phyloP scores from a whole-genome alignment of 1,284 basidiomycete genomes.

The Pulveroboletus sp. region DNA sequence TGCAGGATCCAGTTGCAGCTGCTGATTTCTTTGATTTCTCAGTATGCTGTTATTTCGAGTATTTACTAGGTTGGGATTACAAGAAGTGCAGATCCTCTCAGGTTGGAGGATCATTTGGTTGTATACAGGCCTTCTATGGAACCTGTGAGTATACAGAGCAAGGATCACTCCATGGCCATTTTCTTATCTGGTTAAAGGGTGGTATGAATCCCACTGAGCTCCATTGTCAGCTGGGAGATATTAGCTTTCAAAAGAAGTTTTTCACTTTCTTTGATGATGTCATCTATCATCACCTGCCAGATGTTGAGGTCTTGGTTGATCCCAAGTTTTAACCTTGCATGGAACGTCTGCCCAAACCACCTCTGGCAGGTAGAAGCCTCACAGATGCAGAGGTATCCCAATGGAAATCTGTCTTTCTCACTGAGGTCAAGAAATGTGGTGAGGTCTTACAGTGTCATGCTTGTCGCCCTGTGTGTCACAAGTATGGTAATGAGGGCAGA shows the following conservation, averaged over 20 bases:
- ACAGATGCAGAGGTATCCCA: no score
- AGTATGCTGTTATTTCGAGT: not conserved
- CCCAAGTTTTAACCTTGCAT: not conserved
- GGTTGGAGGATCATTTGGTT: not conserved
- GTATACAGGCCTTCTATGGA: not conserved
- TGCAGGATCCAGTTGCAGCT: constrained; percentile 8
- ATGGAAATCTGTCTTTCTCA: not conserved
- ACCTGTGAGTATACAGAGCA: no score
- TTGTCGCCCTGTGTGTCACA: constrained; percentile 10
- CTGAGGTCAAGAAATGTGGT: constrained; percentile 11
- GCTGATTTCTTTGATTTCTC: not conserved
- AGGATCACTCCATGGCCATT: no score
- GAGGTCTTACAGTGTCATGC: constrained; percentile 7
- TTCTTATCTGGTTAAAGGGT: not conserved
- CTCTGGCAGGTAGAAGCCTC: no score
- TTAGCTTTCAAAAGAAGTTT: not conserved
- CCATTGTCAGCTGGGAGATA: not conserved
- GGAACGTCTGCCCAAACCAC: no score
- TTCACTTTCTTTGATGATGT: not conserved
- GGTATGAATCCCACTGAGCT: not conserved
- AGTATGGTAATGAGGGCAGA: not conserved
- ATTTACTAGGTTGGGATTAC: not conserved
- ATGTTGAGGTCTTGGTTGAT: not conserved
- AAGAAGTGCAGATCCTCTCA: not conserved
- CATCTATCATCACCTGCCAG: not conserved